Evolutionary conservation across 148 eudicot genomes (phyloP), one percentile per base, ranked within the genome.

Genomic region (Vaccinium myrtillus): DNA sequence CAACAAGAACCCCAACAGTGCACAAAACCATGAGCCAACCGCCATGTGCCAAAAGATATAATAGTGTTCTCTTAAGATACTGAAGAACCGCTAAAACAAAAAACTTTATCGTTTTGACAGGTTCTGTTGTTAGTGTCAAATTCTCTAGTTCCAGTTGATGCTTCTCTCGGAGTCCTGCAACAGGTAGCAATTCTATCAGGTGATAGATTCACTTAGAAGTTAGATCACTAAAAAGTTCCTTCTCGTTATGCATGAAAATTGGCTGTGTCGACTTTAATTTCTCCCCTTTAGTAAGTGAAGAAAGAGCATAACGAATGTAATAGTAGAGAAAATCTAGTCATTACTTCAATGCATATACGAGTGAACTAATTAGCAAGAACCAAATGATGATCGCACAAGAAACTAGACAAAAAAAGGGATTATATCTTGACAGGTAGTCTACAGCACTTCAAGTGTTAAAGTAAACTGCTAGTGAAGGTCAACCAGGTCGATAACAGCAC

Each of bases 91-190:
- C 98, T 81, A 90, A 85, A 88, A 87, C 81, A 79, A 97, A 97
- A 88, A 88, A 91, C 89, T 94, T 93, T 65, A 91, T 74, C 56
- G 99, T 97, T 89, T 88, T 93, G 43, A 89, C 84, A 85, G 99
- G 99, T 85, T 94, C 94, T 70, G 94, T 83, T 25, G 90, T 89
- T 81, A 97, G 86, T 23, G 94, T 91, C 93, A 97, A 90, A 83
- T 91, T 90, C 80, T 97, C 92, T 15, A 95, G 89, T 79, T 95
- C 98, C 71, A 88, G 89, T 81, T 91, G 93, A 90, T 94, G 96
- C 87, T 88, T 95, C 58, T 75, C 90, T 48, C 80, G 92, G 86
- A 94, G 88, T 65, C 91, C 99, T 97, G 91, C 87, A 91, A 83
- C 78, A 84, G 86, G 69, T 50, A 81, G 63, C 32, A 70, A 67